These are phyloP conservation scores for Thermoascus crustaceus DNA, from an alignment of 2,329 filamentous ascomycete species.

Conservation along the genomic window DNA sequence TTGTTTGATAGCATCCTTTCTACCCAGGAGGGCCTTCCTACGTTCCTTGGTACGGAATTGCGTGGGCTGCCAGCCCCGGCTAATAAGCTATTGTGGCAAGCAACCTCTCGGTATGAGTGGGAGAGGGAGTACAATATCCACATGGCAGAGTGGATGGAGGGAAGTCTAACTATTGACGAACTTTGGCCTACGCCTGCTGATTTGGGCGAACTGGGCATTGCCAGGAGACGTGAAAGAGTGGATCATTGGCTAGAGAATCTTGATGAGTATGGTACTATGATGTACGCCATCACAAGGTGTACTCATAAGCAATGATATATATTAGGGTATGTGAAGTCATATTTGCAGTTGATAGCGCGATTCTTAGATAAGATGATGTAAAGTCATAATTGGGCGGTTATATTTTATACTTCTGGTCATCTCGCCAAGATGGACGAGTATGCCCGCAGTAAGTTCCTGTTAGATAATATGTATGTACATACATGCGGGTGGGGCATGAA, in stretches of 20 bases:
- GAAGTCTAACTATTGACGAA: slow-evolving; percentile 40
- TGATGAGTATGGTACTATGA: slow-evolving; percentile 47
- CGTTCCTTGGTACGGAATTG: slow-evolving; percentile 44
- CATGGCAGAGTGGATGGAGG: slow-evolving; percentile 35
- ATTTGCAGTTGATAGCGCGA: too few relatives aligned
- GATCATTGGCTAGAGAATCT: slow-evolving; percentile 44
- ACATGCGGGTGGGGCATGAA: too few relatives aligned
- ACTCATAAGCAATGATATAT: slow-evolving; percentile 29
- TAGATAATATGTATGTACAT: too few relatives aligned
- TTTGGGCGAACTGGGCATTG: slow-evolving; percentile 20
- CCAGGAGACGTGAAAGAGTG: slow-evolving; percentile 29
- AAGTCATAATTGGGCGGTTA: background rate
- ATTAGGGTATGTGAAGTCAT: background rate
- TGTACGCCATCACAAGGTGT: slow-evolving; percentile 42
- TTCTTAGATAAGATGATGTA: background rate
- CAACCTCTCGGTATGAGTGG: slow-evolving; percentile 33
- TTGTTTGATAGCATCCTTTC: slow-evolving; percentile 46
- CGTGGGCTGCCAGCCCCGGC: slow-evolving; percentile 37
- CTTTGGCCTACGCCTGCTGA: slow-evolving; percentile 39
- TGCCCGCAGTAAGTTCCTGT: background rate
- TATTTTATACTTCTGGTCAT: background rate
- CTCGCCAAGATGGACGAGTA: background rate
- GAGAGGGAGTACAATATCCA: slow-evolving; percentile 35
- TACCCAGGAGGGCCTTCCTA: slow-evolving; percentile 38
- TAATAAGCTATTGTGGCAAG: slow-evolving; percentile 37